Evolutionary conservation across 2,329 filamentous ascomycete genomes (phyloP).

Genomic region (Verticillium dahliae): DNA sequence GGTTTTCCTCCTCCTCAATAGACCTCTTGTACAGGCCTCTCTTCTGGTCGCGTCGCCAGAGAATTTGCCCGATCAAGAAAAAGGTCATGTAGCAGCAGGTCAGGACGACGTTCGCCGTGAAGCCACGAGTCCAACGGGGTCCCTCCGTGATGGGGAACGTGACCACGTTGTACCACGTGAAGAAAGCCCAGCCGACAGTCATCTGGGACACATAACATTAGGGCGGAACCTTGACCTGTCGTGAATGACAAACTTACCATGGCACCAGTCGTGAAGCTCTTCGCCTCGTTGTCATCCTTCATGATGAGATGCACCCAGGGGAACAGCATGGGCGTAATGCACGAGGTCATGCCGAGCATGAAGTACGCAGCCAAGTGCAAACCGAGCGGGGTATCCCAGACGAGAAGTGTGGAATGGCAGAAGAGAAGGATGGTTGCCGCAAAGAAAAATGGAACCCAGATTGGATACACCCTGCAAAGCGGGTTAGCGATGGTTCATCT

Average conservation of each 20-base stretch:
- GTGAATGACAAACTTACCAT: slow-evolving; percentile 13
- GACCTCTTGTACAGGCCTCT: slow-evolving; percentile 13
- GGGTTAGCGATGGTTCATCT: background rate
- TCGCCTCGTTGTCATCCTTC: slow-evolving; percentile 14
- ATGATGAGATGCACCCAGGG: slow-evolving; percentile 16
- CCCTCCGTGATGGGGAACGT: slow-evolving; percentile 14
- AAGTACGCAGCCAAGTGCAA: slow-evolving; percentile 14
- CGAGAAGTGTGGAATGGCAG: slow-evolving; percentile 12
- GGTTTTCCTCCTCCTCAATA: slow-evolving; percentile 15
- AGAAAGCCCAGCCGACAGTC: slow-evolving; percentile 19
- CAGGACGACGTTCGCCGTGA: slow-evolving; percentile 14
- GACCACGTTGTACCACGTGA: slow-evolving; percentile 16
- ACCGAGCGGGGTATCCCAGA: slow-evolving; percentile 16
- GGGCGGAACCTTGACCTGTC: background rate
- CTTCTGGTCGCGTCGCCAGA: slow-evolving; percentile 21
- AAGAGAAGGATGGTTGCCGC: slow-evolving; percentile 15
- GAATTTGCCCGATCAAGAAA: slow-evolving; percentile 22
- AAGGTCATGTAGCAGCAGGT: slow-evolving; percentile 20
- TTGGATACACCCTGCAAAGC: slow-evolving; percentile 15
- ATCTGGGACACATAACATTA: slow-evolving; percentile 13
- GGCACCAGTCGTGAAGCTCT: slow-evolving; percentile 16
- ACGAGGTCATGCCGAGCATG: slow-evolving; percentile 14
- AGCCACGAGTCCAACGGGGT: slow-evolving; percentile 16
- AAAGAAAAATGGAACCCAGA: slow-evolving; percentile 20
- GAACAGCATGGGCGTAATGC: slow-evolving; percentile 17